phyloP scores from a whole-genome alignment of 2,329 filamentous ascomycete genomes.

The Neonectria ditissima region DNA sequence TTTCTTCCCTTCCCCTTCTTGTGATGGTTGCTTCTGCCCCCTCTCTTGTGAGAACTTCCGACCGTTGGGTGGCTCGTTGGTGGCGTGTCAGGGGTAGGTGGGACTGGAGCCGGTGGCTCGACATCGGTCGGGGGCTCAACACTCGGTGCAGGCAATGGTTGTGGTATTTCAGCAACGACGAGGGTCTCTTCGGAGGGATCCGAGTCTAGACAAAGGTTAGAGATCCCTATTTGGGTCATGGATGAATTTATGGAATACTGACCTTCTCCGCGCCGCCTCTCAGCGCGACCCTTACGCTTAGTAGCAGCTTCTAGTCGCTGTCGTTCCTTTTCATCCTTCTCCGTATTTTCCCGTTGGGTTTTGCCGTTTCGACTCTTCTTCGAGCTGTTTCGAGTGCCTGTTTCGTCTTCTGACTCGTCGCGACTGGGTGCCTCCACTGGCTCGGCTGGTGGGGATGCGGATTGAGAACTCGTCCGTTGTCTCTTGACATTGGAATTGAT shows the following conservation, averaged over 20 bases:
- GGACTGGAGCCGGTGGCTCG: slow-evolving; percentile 46
- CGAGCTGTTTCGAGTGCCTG: slow-evolving; percentile 60
- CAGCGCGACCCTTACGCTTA: slow-evolving; percentile 84
- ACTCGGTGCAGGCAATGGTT: slow-evolving; percentile 44
- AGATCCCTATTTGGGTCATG: background rate
- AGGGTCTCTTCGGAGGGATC: slow-evolving; percentile 77
- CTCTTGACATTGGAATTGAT: slow-evolving; percentile 80
- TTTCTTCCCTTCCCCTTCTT: slow-evolving; percentile 80
- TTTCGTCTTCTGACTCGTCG: slow-evolving; percentile 81
- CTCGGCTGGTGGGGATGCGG: slow-evolving; percentile 66
- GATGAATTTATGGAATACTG: slow-evolving; percentile 42
- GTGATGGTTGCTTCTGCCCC: slow-evolving; percentile 69
- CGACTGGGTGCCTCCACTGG: slow-evolving; percentile 61
- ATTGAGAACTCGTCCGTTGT: slow-evolving; percentile 84
- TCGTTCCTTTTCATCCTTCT: slow-evolving; percentile 80
- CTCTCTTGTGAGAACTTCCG: slow-evolving; percentile 68
- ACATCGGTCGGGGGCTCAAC: slow-evolving; percentile 47
- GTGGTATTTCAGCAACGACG: slow-evolving; percentile 54
- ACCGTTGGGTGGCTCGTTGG: slow-evolving; percentile 59
- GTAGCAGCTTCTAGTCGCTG: slow-evolving; percentile 79
- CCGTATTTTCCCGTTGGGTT: slow-evolving; percentile 71
- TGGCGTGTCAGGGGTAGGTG: slow-evolving; percentile 53
- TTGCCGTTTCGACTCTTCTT: slow-evolving; percentile 73
- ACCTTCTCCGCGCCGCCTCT: slow-evolving; percentile 86
- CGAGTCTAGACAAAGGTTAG: slow-evolving; percentile 65